Conservation (phyloP, 2,329 filamentous ascomycete genomes). For the Talaromyces sp. region DNA sequence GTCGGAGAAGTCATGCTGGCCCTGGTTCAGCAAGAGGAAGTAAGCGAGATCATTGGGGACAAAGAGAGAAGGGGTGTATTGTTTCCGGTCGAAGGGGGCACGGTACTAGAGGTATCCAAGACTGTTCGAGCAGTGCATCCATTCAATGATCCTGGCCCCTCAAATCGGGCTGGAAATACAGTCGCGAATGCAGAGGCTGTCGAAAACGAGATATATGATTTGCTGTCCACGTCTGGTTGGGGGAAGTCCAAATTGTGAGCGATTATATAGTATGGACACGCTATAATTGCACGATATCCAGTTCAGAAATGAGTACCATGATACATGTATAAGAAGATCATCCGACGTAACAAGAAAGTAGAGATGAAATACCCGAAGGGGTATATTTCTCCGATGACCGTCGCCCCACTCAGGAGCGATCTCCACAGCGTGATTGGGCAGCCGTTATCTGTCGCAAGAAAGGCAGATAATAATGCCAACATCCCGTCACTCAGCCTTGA, state of each 20-base stretch:
- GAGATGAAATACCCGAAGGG: background rate
- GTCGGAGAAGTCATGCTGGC: constrained; percentile 58
- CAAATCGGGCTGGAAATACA: constrained; percentile 44
- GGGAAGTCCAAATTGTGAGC: constrained; percentile 35
- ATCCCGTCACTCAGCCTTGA: constrained; percentile 2
- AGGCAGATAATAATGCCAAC: constrained; percentile 13
- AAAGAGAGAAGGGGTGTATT: constrained; percentile 27
- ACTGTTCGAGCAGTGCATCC: constrained; percentile 50
- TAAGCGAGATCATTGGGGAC: constrained; percentile 36
- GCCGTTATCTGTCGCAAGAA: constrained; percentile 16
- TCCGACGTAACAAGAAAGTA: background rate
- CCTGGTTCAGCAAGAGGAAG: constrained; percentile 50
- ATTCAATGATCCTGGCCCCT: constrained; percentile 54
- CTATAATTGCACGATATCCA: background rate
- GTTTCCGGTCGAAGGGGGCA: constrained; percentile 46
- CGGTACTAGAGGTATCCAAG: constrained; percentile 56
- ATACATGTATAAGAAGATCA: too few relatives aligned
- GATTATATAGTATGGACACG: background rate
- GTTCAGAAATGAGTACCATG: background rate
- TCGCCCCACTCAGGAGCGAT: background rate
- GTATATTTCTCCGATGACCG: background rate
- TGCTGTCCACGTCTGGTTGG: constrained; percentile 50
- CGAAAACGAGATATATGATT: constrained; percentile 50
- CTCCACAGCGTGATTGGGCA: background rate
- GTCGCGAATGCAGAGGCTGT: constrained; percentile 41